Base-by-base conservation (phyloP, 441 rosid genomes). In the Pelargonium citronellum region DNA sequence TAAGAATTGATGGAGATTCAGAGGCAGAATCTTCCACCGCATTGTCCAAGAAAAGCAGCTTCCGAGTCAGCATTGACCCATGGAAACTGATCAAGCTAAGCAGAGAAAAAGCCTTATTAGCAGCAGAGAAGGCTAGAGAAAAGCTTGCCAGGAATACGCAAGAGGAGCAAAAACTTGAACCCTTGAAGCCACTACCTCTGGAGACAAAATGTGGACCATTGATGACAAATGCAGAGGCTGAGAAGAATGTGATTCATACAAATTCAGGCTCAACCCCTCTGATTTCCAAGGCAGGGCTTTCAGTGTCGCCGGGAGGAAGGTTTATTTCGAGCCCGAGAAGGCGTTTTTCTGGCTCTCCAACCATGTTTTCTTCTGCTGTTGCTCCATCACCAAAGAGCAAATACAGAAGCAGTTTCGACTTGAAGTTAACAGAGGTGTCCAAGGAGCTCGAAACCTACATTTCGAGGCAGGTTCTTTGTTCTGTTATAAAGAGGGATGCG, bases 361-460 rank as follows among this genome's bases (percentile, higher is more conserved):
- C 80, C 17, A 78, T 77, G 67, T 71, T 82, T 55, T 16, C 61
- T 65, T 68, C 86, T n/a, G 82, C 80, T 12, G 64, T 80, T 55
- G 20, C 67, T 58, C 83, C 95, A 66, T 90, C 98, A 0, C 97
- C 97, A 1, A 88, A 85, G 83, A 86, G 84, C 1, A 94, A 90
- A 63, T 87, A 94, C 73, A 81, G 86, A 69, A 87, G 88, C 75
- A 94, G 81, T 78, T 90, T 95, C 69, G 96, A 91, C 79, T 74
- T 95, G 89, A 95, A 91, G 84, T 79, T 87, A 77, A 87, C 94
- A 2, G 94, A 94, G 79, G 95, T 91, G 64, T 89, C 99, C 11
- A 85, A 76, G 73, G 96, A 91, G 85, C 89, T 95, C 4, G 96
- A 95, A 75, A 90, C 90, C 57, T 90, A 90, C 79, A 87, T 91